Evolutionary conservation across 208 protist genomes (phyloP), one percentile per base, ranked within the genome.

Genomic region (Wallacemonas collosoma): DNA sequence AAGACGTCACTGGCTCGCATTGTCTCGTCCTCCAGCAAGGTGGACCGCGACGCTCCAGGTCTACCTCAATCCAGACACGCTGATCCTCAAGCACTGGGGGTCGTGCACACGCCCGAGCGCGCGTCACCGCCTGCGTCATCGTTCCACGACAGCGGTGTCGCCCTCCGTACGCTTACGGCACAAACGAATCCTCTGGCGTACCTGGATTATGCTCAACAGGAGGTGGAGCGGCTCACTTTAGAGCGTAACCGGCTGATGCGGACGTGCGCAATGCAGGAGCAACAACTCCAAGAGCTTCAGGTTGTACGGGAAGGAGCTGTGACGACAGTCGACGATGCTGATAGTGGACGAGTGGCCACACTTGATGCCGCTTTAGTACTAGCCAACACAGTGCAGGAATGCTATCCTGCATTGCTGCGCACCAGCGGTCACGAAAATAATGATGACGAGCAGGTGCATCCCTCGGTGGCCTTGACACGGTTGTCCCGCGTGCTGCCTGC

Each of bases 201-300:
- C 48, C 15, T 53, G 48, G 48, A 53, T 15, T 15, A 44, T 8
- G 71, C 80, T 3, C 76, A 81, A 17, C 68, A 60, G 12, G 54
- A 73, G 35, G 70, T 76, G 57, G 72, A 81, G 69, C 69, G 71
- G 26, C 55, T 85, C 0, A 60, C 72, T 51, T 44, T 47, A 2
- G 76, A 75, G 35, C 81, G 80, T n/a, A 70, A 81, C 43, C 61
- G 57, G 7, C 54, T 81, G 12, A 69, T 77, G 70, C 67, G 67
- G 2, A 35, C 36, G n/a, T 85, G 75, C 67, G 56, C 62, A 71
- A 51, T 35, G 14, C 45, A 35, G 54, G 2, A 72, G 7, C 35
- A 17, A 62, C 51, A 63, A 2, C 39, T 56, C 9, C 51, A 47
- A 56, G 17, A 60, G 47, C 26, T 44, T 48, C 17, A 14, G 45